These are phyloP conservation scores for Chaetomiaceae sp. DNA, from an alignment of 2,329 filamentous ascomycete genomes.

Conservation along the genomic window DNA sequence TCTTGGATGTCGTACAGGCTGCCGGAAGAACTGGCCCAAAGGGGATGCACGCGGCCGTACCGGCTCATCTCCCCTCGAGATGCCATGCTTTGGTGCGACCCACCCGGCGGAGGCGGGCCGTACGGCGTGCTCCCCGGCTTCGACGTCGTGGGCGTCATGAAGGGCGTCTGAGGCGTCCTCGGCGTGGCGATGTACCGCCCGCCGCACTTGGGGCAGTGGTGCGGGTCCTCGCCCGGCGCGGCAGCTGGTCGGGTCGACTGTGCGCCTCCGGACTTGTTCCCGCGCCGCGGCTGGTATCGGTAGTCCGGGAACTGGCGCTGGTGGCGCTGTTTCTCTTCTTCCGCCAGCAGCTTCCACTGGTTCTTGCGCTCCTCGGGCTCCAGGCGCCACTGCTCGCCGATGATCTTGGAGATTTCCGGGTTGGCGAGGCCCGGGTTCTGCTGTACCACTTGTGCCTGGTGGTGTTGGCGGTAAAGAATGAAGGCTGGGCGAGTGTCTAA, in stretches of 20 bases:
- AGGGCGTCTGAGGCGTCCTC: slow-evolving; percentile 52
- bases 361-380: slow-evolving; percentile 71
- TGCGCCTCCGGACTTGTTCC: slow-evolving; percentile 35
- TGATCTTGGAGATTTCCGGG: slow-evolving; percentile 95
- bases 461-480: slow-evolving; percentile 92
- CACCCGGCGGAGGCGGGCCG: background rate
- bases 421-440: slow-evolving; percentile 88
- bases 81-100: background rate
- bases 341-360: slow-evolving; percentile 83
- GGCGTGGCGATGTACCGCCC: slow-evolving; percentile 62
- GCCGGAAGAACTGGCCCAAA: background rate
- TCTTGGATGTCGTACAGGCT: slow-evolving; percentile 37
- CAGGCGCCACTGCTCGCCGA: slow-evolving; percentile 85
- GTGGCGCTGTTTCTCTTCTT: slow-evolving; percentile 89
- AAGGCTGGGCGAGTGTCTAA: slow-evolving; percentile 60
- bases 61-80: slow-evolving; percentile 5
- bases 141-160: slow-evolving; percentile 31
- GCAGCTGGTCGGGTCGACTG: slow-evolving; percentile 10
- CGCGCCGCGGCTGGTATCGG: slow-evolving; percentile 82
- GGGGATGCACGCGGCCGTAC: background rate
- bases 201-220: slow-evolving; percentile 66
- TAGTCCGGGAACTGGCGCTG: slow-evolving; percentile 89
- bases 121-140: slow-evolving; percentile 2
- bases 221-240: slow-evolving; percentile 45
- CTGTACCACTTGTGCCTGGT: slow-evolving; percentile 75